Evolutionary conservation across 768 basidiomycete genomes (phyloP).

Genomic region (Suillus brevipes): DNA sequence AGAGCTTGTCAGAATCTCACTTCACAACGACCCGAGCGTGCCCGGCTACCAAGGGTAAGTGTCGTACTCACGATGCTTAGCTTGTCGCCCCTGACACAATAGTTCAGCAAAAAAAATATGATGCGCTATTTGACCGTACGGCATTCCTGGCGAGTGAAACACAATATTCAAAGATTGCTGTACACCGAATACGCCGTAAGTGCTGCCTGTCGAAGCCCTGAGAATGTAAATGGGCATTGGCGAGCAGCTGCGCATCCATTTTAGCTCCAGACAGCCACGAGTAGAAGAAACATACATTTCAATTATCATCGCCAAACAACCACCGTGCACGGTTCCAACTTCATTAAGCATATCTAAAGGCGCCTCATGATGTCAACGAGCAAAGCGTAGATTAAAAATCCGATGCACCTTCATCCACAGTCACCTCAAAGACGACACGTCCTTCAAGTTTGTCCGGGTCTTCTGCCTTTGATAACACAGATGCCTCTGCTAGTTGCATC

Average conservation of each 20-base stretch:
- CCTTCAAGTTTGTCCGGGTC: constrained; percentile 38
- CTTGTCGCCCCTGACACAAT: constrained; percentile 42
- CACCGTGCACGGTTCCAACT: constrained; percentile 40
- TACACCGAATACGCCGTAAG: constrained; percentile 32
- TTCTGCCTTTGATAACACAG: constrained; percentile 36
- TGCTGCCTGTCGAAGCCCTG: constrained; percentile 30
- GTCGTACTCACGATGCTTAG: constrained; percentile 55
- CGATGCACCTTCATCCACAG: constrained; percentile 45
- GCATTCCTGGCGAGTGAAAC: constrained; percentile 44
- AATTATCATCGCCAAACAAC: constrained; percentile 44
- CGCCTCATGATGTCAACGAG: background rate
- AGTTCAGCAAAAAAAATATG: background rate
- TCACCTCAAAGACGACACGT: constrained; percentile 41
- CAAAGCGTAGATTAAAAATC: background rate
- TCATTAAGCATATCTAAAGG: constrained; percentile 45
- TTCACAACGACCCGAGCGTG: constrained; percentile 51
- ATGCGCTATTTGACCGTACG: constrained; percentile 30
- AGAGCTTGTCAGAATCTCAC: constrained; percentile 25
- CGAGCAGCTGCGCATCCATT: constrained; percentile 37
- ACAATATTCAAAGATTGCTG: constrained; percentile 46
- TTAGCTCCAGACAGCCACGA: background rate
- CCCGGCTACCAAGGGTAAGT: constrained; percentile 47
- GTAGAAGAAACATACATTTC: constrained; percentile 41
- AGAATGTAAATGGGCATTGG: constrained; percentile 39
- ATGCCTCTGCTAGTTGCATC: constrained; percentile 38